Base-by-base conservation (phyloP, 1,284 basidiomycete genomes). In the Chondrostereum purpureum region DNA sequence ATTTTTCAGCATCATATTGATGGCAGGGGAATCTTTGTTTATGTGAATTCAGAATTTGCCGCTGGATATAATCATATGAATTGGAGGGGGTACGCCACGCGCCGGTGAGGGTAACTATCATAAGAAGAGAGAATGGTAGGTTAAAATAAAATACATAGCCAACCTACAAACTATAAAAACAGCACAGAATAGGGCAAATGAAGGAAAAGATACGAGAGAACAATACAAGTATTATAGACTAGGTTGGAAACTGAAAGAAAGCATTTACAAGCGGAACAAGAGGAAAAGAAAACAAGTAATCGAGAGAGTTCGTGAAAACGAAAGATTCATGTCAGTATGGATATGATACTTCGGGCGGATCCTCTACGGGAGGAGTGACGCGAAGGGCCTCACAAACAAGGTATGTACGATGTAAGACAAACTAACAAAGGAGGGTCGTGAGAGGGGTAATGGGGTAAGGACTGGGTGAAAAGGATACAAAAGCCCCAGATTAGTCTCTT, bases 401-500 rank as follows among this genome's bases (percentile, higher is more conserved):
- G 16, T 4, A 39, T 2, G 2, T 13, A 12, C n/a, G 37, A 39
- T 13, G 37, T 14, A 6, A 18, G 3, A 39, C 19, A 16, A n/a
- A 39, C 4, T 13, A 18, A 14, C 13, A 3, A 39, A 39, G 19
- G 37, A 20, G 37, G 6, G 37, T 8, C 13, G 36, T 8, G 17
- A n/a, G 36, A 38, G 17, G 16, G 10, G 10, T 8, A 38, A 14
- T 17, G 36, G 17, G 18, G 17, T n/a, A 8, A 38, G 36, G 18
- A 14, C 11, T 33, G 10, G 11, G 27, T 10, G 27, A 33, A 23
- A 2, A 33, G 27, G 5, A n/a, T 5, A 21, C 24, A 11, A 41
- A 21, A n/a, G 17, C 10, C 5, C 5, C 4, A 17, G 23, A 44
- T 72, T 56, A 87, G 53, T 89, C 86, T 54, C 84, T 75, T 18